phyloP scores from a whole-genome alignment of 306 rosid species.

The Ochetophila trinervis region DNA sequence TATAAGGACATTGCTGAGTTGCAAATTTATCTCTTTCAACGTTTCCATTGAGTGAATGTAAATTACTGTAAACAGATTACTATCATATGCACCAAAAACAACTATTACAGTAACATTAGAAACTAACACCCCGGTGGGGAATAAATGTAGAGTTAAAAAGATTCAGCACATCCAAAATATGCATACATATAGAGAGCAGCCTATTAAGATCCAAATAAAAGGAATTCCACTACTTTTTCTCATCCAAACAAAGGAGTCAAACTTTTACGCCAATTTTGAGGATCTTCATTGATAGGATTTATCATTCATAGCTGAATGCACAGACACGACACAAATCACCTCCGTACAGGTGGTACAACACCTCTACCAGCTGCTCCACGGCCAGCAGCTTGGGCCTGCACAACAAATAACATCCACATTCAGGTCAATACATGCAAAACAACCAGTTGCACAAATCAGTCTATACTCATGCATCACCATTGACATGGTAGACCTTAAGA shows the following conservation, averaged over 20 bases:
- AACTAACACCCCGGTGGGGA: constrained; percentile 7
- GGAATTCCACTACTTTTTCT: constrained; percentile 21
- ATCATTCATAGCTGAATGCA: background rate
- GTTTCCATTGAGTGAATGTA: too few species aligned
- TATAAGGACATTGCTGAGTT: too few species aligned
- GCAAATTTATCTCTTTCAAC: too few species aligned
- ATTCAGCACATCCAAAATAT: constrained; percentile 21
- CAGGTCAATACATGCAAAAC: constrained; percentile 2
- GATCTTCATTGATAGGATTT: background rate
- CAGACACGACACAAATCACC: constrained; percentile 42
- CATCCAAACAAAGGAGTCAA: constrained; percentile 16
- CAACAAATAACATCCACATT: constrained; percentile 15
- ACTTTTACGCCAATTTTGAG: constrained; percentile 30
- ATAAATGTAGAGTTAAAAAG: constrained; percentile 13
- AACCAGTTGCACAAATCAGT: background rate
- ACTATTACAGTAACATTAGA: background rate
- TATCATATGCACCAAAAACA: too few species aligned
- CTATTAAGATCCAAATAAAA: constrained; percentile 20
- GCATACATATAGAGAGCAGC: constrained; percentile 13
- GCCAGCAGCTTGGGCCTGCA: constrained; percentile 95
- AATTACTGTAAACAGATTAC: too few species aligned
- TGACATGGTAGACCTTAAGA: too few species aligned
- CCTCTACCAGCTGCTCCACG: constrained; percentile 97
- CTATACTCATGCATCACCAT: background rate
- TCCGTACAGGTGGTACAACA: constrained; percentile 71